Base-by-base conservation (phyloP, 148 eudicot species). In the Rhododendron ovatum region DNA sequence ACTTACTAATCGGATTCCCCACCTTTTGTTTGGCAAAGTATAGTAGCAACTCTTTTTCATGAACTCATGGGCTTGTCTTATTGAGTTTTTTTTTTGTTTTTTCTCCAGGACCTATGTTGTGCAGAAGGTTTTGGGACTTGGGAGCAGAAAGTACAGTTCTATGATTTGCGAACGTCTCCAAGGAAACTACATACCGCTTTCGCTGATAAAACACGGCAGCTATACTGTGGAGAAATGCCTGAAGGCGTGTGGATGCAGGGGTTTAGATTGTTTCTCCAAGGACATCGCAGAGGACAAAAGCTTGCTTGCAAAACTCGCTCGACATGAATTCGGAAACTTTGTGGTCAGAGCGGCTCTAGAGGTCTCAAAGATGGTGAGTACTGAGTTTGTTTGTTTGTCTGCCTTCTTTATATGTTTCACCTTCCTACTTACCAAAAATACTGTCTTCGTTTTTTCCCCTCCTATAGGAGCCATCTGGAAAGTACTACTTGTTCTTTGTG, bases 271-370 rank as follows among this genome's bases (percentile, higher is more conserved):
- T 15, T 35, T 81, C 11, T 26, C 51, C 33, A 8, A 51, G 53
- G 87, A 80, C 14, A 35, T 86, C 39, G 2, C 15, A 0, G 12
- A 81, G 30, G 48, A 69, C 22, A 14, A 28, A 33, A 9, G 81
- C 10, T n/a, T 30, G 47, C 87, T 86, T 86, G 39, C 35, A 26
- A 71, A 69, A 35, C 69, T 86, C 51, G 84, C 61, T n/a, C 33
- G n/a, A 15, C 80, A 86, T 81, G 50, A 86, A 28, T 86, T 86
- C 12, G 87, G 87, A 47, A 86, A 86, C 33, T 86, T 33, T 50
- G 84, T 81, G n/a, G 55, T 86, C 51, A 83, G 71, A 69, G 82
- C 39, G 3, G 87, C 87, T 15, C n/a, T 86, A 69, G 41, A 47
- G 12, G 45, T 81, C 69, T 80, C 87, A 48, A 80, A 53, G 50